Percentiles rank a stretch among this genome's conserved stretches.
phyloP scores from a whole-genome alignment of 345 rosid species.

The Rhodomyrtus tomentosa region DNA sequence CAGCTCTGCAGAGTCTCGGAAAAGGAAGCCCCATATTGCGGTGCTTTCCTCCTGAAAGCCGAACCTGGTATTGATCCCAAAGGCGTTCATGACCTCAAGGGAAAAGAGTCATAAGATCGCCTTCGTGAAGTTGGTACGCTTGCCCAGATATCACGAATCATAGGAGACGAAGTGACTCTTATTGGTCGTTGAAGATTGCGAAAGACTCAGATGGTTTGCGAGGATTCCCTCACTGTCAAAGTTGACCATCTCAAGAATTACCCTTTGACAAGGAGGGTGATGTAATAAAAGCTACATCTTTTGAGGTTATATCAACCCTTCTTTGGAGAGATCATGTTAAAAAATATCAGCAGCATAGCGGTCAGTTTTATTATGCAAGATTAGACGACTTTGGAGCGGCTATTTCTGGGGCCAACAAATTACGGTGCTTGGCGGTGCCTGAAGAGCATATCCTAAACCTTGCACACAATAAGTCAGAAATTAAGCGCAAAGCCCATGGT shows the following conservation, averaged over 20 bases:
- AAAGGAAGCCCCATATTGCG: slow-evolving; percentile 94
- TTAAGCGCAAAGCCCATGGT: slow-evolving; percentile 85
- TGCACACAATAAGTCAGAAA: slow-evolving; percentile 76
- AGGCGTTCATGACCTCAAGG: slow-evolving; percentile 54
- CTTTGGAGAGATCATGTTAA: slow-evolving; percentile 97
- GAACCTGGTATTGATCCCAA: slow-evolving; percentile 70
- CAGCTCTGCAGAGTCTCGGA: slow-evolving; percentile 90
- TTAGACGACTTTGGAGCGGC: too few relatives aligned
- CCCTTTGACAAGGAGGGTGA: slow-evolving; percentile 92
- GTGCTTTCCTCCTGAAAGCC: slow-evolving; percentile 95
- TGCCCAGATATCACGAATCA: slow-evolving; percentile 89
- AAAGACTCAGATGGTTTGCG: slow-evolving; percentile 84
- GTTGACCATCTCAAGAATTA: slow-evolving; percentile 93
- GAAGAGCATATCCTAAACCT: slow-evolving; percentile 87
- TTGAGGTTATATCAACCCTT: slow-evolving; percentile 91
- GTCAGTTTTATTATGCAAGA: too few relatives aligned
- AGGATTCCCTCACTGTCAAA: slow-evolving; percentile 91
- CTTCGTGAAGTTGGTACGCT: slow-evolving; percentile 97
- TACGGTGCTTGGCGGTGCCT: too few relatives aligned
- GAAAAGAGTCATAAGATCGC: slow-evolving; percentile 66
- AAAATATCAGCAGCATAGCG: slow-evolving; percentile 82
- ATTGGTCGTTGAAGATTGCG: slow-evolving; percentile 91
- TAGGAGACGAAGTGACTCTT: slow-evolving; percentile 90
- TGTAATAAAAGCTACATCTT: slow-evolving; percentile 85
- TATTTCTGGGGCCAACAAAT: too few relatives aligned